phyloP scores from a whole-genome alignment of 1,284 basidiomycete genomes.

The Cutaneotrichosporon cavernicola region DNA sequence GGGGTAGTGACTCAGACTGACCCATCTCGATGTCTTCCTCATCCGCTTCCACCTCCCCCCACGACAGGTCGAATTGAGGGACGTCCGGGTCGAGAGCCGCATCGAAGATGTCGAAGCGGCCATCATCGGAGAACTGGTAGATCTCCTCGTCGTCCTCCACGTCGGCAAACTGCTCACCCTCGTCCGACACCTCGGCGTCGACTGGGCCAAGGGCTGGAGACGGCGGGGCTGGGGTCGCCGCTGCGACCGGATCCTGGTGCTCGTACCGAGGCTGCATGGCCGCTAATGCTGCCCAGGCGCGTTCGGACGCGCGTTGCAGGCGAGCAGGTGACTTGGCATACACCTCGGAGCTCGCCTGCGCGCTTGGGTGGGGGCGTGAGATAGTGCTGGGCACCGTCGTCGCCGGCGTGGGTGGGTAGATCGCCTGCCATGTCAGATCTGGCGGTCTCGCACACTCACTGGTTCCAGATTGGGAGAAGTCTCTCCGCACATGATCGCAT shows the following conservation, averaged over 20 bases:
- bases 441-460: neutral
- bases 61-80: neutral
- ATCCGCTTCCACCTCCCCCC: neutral
- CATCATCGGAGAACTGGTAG: slow-evolving; percentile 13
- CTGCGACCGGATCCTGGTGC: neutral
- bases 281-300: slow-evolving; percentile 12
- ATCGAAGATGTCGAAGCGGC: neutral
- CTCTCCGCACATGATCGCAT: neutral
- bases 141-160: slow-evolving; percentile 13
- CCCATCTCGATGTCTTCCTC: neutral
- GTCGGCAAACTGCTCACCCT: neutral
- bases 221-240: neutral
- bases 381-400: neutral
- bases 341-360: too few species aligned
- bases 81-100: neutral
- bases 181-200: neutral
- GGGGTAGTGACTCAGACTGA: slow-evolving; percentile 13
- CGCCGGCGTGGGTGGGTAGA: neutral
- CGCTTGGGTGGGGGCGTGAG: neutral
- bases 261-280: slow-evolving; percentile 4
- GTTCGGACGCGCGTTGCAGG: slow-evolving; percentile 14
- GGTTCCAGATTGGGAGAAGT: neutral
- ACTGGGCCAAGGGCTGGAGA: slow-evolving; percentile 8
- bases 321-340: neutral
- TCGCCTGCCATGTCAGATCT: neutral